Percentiles rank a stretch among this genome's conserved stretches.
Conservation (phyloP, 768 basidiomycete species). For the Macrocybe gigantea region DNA sequence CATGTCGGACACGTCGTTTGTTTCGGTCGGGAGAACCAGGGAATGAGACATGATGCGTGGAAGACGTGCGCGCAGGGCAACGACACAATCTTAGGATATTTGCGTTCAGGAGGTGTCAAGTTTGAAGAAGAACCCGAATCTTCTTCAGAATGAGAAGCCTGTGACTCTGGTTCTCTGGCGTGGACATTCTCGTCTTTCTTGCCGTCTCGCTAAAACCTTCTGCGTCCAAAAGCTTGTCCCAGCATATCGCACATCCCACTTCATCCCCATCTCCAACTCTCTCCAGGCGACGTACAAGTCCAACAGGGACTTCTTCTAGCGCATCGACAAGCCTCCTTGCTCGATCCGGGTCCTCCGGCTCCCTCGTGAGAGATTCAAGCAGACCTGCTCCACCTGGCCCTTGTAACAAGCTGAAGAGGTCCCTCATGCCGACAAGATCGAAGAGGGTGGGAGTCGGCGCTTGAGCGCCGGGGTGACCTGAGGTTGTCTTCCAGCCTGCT, state of each 20-base stretch:
- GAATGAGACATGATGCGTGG: conserved; percentile 70
- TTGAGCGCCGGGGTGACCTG: not conserved
- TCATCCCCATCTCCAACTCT: conserved; percentile 34
- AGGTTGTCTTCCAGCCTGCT: not conserved
- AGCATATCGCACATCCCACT: conserved; percentile 67
- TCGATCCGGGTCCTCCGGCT: conserved; percentile 59
- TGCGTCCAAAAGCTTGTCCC: conserved; percentile 57
- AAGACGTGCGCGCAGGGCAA: conserved; percentile 82
- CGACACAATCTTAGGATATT: conserved; percentile 46
- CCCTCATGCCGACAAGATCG: conserved; percentile 12
- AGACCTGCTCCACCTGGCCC: conserved; percentile 9
- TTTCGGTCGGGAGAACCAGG: conserved; percentile 76
- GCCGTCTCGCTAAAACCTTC: conserved; percentile 25
- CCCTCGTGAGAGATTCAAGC: conserved; percentile 23
- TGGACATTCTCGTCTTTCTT: conserved; percentile 16
- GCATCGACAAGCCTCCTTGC: conserved; percentile 59
- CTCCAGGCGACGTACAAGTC: conserved; percentile 61
- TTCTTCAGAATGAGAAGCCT: not conserved
- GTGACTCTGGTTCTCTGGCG: conserved; percentile 4
- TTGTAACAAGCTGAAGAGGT: conserved; percentile 4
- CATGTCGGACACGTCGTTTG: conserved; percentile 84
- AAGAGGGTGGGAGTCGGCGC: not conserved
- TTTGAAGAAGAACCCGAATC: conserved; percentile 2
- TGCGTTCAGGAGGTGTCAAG: conserved; percentile 3
- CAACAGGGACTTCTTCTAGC: conserved; percentile 60